Percentiles rank a stretch among this genome's conserved stretches.
Conservation (phyloP, 805 yeast species). For the Priceomyces medius region DNA sequence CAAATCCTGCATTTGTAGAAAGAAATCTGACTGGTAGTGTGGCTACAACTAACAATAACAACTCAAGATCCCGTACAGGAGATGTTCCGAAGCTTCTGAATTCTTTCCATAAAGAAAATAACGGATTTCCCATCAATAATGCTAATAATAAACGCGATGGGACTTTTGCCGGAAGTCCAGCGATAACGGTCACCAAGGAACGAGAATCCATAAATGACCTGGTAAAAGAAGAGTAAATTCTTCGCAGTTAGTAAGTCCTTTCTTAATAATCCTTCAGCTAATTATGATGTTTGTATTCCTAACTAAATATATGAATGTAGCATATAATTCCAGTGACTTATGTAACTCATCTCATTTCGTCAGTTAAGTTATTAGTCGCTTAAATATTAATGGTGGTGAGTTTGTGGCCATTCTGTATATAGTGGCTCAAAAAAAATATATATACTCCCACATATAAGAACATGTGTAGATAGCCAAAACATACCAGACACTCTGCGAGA, state of each 20-base stretch:
- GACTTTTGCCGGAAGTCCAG: too few species aligned
- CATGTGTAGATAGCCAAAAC: background rate
- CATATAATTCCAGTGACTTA: too few species aligned
- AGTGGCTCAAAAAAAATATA: background rate
- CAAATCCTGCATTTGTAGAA: background rate
- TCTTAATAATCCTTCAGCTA: too few species aligned
- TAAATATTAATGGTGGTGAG: background rate
- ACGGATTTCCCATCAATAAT: background rate
- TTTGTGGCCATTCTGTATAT: constrained; percentile 4
- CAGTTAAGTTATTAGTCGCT: too few species aligned
- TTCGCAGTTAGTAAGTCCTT: too few species aligned
- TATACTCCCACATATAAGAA: background rate
- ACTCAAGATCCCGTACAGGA: background rate
- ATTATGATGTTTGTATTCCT: too few species aligned
- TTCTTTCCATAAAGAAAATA: background rate
- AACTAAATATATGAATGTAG: too few species aligned
- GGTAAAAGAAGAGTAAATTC: too few species aligned
- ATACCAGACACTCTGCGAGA: background rate
- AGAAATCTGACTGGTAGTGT: background rate
- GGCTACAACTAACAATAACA: background rate
- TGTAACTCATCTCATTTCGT: too few species aligned
- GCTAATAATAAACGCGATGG: too few species aligned
- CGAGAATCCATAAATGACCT: too few species aligned
- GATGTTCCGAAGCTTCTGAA: background rate
- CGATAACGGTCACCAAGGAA: too few species aligned